Evolutionary conservation across 208 protist genomes (phyloP).

Genomic region (Tritrichomonas foetus): DNA sequence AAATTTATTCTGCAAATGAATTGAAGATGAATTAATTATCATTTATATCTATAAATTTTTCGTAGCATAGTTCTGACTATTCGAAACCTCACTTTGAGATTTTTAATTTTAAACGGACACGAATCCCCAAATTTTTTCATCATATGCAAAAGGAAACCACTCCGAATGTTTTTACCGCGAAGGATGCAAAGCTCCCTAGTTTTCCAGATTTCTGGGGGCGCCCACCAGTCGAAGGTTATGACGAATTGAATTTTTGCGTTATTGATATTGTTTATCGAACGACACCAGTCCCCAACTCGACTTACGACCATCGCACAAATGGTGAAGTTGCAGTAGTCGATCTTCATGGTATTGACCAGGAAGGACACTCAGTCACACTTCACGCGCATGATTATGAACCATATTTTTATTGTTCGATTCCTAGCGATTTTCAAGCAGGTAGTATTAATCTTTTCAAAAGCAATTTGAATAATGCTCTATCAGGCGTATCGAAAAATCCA

Average conservation of each 20-base stretch:
- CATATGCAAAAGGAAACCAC: no score
- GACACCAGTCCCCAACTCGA: not conserved
- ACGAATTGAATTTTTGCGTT: not conserved
- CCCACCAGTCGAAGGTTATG: not conserved
- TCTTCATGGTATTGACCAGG: constrained; percentile 77
- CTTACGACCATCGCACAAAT: not conserved
- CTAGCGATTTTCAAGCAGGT: constrained; percentile 64
- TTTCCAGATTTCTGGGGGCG: not conserved
- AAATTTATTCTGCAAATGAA: no score
- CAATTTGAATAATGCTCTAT: constrained; percentile 42
- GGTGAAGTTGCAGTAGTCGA: constrained; percentile 65
- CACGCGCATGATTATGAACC: constrained; percentile 88
- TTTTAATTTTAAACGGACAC: no score
- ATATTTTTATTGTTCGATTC: constrained; percentile 83
- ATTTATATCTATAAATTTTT: no score
- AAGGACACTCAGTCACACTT: constrained; percentile 74
- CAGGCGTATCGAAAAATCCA: not conserved
- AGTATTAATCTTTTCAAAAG: constrained; percentile 10
- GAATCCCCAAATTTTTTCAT: no score
- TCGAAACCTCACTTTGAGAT: no score
- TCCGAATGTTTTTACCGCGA: not conserved
- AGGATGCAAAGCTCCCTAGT: not conserved
- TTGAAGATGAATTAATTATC: no score
- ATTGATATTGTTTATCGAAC: constrained; percentile 15
- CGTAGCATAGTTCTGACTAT: no score